Percentiles rank a stretch among this genome's conserved stretches.
phyloP scores from a whole-genome alignment of 1,284 basidiomycete species.

The Moesziomyces globuligerus region DNA sequence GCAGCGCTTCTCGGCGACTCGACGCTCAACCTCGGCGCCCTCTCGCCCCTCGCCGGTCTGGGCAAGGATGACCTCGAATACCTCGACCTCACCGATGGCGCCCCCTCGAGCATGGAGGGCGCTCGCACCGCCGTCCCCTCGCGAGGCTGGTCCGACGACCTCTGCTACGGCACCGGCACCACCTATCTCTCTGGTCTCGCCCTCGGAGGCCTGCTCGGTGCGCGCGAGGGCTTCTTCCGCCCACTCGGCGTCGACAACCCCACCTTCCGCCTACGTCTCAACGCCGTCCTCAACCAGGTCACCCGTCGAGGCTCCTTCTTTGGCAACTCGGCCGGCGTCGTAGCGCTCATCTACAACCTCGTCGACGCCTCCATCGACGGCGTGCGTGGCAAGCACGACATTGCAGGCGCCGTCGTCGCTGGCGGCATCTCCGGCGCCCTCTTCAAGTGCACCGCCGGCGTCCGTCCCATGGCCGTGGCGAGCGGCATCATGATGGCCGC shows the following conservation, averaged over 20 bases:
- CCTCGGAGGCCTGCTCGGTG: constrained; percentile 92
- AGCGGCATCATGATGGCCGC: constrained; percentile 86
- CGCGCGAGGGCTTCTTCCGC: constrained; percentile 90
- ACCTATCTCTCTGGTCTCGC: constrained; percentile 97
- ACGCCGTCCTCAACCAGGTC: constrained; percentile 94
- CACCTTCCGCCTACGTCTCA: constrained; percentile 84
- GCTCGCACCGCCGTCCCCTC: constrained; percentile 65
- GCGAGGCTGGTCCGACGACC: constrained; percentile 96
- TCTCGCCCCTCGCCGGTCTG: constrained; percentile 70
- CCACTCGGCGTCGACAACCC: constrained; percentile 73
- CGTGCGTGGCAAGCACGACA: constrained; percentile 89
- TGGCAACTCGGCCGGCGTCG: constrained; percentile 96
- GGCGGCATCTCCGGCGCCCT: constrained; percentile 89
- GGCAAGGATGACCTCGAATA: constrained; percentile 66
- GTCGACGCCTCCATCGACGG: constrained; percentile 93
- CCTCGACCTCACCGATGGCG: constrained; percentile 64
- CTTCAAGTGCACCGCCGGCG: constrained; percentile 93
- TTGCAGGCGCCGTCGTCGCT: constrained; percentile 87
- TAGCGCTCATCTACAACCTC: constrained; percentile 95
- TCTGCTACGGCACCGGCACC: constrained; percentile 98
- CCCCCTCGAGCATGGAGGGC: constrained; percentile 63
- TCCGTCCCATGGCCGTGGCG: constrained; percentile 86
- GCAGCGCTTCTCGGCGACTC: constrained; percentile 86
- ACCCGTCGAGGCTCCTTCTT: constrained; percentile 96
- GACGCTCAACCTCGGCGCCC: constrained; percentile 86